Conservation (phyloP, 371 early-diverging fungal species). For the Mucor plumbeus region DNA sequence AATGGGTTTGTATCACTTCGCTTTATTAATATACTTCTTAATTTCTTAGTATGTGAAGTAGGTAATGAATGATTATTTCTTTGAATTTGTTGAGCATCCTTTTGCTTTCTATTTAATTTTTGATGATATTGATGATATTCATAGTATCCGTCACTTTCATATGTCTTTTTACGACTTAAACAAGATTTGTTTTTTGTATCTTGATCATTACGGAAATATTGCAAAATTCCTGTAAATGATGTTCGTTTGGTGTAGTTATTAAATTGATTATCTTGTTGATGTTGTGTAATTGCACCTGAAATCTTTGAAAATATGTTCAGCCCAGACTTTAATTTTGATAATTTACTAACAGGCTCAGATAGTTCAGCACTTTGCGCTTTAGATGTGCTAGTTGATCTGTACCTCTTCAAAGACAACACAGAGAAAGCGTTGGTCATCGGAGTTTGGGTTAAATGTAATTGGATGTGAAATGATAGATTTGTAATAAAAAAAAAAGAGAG, state of each 20-base stretch:
- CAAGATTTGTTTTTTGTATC: slow-evolving; percentile 1
- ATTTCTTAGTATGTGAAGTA: slow-evolving; percentile 2
- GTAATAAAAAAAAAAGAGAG: slow-evolving; percentile 14
- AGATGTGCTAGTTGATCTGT: slow-evolving; percentile 29
- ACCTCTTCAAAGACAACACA: slow-evolving; percentile 32
- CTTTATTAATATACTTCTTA: slow-evolving; percentile 21
- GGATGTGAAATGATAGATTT: background rate
- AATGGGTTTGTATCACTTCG: slow-evolving; percentile 8
- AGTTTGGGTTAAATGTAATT: background rate
- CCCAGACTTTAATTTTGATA: slow-evolving; percentile 34
- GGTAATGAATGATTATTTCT: slow-evolving; percentile 19
- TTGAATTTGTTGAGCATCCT: background rate
- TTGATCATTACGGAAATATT: slow-evolving; percentile 22
- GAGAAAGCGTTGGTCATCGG: slow-evolving; percentile 31
- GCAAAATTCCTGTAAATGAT: slow-evolving; percentile 18
- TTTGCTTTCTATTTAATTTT: slow-evolving; percentile 9
- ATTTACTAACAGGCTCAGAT: slow-evolving; percentile 23
- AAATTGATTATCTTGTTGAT: slow-evolving; percentile 1
- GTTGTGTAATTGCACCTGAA: slow-evolving; percentile 5
- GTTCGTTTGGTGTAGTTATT: slow-evolving; percentile 10
- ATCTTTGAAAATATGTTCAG: slow-evolving; percentile 29
- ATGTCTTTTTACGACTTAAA: slow-evolving; percentile 11
- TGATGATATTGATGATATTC: slow-evolving; percentile 18
- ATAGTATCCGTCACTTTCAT: slow-evolving; percentile 18
- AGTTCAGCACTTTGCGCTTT: slow-evolving; percentile 12